Evolutionary conservation across 345 rosid species (phyloP), one percentile per base, ranked within the genome.

Genomic region (Corchorus olitorius): DNA sequence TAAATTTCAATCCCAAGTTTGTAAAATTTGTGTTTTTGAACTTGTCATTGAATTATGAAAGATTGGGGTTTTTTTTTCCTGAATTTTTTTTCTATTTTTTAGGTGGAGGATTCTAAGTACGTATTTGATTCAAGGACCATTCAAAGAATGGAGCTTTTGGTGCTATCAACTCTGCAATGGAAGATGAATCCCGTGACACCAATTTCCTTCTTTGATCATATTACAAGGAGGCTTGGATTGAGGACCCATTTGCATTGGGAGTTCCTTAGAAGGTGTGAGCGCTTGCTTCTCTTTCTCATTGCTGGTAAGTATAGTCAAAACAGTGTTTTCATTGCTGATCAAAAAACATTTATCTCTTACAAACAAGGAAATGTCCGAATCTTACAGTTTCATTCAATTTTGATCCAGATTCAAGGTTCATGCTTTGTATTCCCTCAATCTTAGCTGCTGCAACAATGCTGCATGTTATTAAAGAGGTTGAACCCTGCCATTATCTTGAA

Each of bases 141-240:
- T 16, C 94, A 91, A 81, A 89, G 91, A 86, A 95, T 95, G 99
- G 98, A 93, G 88, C 91, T 94, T 80, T 80, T 91, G 84, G 79
- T 93, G 83, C 86, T 94, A 45, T 89, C 98, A 52, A 85, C 91
- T 45, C 98, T 95, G 33, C 81, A 80, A 34, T 95, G 98, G 98
- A 85, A 89, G 85, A 93, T 95, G 99, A 89, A 92, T 73, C 97
- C 97, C 16, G 92, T 92, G 59, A 93, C 99, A 17, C 93, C 98
- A 63, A 80, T 92, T 82, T 87, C 94, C 1, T 95, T 88, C 87
- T 87, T 94, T 46, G 88, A 93, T 84, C 90, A 90, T 84, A 85
- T 93, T 73, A 76, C 85, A 17, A 78, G 93, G 81, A 86, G 95
- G 83, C 85, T 90, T 55, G 96, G 94, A 52, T 77, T 91, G 73